These are phyloP conservation scores for Baorangia bicolor DNA, from an alignment of 768 basidiomycete species.

Conservation along the genomic window DNA sequence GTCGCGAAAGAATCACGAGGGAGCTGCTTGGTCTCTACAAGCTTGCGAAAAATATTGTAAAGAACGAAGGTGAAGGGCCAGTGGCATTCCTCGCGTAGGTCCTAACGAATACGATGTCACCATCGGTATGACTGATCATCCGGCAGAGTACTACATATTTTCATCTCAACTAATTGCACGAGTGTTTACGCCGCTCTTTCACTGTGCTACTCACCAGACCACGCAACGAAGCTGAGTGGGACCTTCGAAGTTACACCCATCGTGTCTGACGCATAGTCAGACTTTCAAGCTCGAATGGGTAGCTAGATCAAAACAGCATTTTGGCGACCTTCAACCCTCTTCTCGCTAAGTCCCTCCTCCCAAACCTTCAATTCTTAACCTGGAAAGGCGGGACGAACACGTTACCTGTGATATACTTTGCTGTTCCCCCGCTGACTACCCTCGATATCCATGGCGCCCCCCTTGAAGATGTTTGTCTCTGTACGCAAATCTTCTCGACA, in stretches of 20 bases:
- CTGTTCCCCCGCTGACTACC: background rate
- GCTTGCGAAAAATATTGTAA: conserved; percentile 36
- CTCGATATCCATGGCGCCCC: background rate
- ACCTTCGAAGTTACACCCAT: too few species aligned
- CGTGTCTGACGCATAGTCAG: too few species aligned
- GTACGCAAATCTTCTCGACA: background rate
- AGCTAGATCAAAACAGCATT: too few species aligned
- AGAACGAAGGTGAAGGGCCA: background rate
- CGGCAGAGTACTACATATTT: too few species aligned
- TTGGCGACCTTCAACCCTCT: too few species aligned
- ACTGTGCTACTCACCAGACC: too few species aligned
- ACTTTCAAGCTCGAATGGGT: too few species aligned
- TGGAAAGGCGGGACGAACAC: conserved; percentile 1
- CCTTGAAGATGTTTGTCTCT: background rate
- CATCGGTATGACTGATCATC: background rate
- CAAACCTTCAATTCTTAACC: conserved; percentile 3
- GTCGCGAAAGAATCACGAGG: conserved; percentile 38
- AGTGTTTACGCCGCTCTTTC: too few species aligned
- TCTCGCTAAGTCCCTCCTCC: background rate
- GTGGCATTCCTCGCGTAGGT: conserved; percentile 33
- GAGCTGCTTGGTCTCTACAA: conserved; percentile 40
- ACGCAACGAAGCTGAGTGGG: too few species aligned
- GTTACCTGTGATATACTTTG: background rate
- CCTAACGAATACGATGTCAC: background rate
- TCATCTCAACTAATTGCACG: too few species aligned